Percentiles rank a stretch among this genome's conserved stretches.
phyloP scores from a whole-genome alignment of 495 filamentous ascomycete species.

The Aspergillus coremiiformis region DNA sequence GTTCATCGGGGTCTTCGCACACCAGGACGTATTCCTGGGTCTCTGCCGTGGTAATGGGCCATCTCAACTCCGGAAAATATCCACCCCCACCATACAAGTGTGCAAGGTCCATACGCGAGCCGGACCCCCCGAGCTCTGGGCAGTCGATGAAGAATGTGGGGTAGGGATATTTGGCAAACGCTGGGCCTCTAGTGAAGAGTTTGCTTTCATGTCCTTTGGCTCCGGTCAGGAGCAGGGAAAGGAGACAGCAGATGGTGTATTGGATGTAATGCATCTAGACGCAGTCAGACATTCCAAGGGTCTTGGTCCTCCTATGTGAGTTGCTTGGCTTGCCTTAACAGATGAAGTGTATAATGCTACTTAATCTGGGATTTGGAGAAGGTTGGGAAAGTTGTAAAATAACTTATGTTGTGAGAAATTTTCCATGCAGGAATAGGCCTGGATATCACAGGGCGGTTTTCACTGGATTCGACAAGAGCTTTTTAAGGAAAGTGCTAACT shows the following conservation, averaged over 20 bases:
- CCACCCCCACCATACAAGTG: slow-evolving; percentile 37
- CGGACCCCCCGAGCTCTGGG: slow-evolving; percentile 37
- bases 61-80: slow-evolving; percentile 37
- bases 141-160: slow-evolving; percentile 39
- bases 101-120: slow-evolving; percentile 29
- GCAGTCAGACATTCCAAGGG: background rate
- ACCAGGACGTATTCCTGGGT: slow-evolving; percentile 43
- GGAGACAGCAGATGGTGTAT: slow-evolving; percentile 25
- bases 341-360: background rate
- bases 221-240: slow-evolving; percentile 23
- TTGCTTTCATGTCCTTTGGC: slow-evolving; percentile 38
- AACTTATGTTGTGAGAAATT: background rate
- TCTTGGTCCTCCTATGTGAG: background rate
- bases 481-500: background rate
- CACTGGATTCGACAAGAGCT: background rate
- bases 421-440: background rate
- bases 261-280: slow-evolving; percentile 27
- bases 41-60: slow-evolving; percentile 26
- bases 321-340: background rate
- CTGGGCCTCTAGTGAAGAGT: slow-evolving; percentile 37
- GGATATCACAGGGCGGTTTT: too few relatives aligned
- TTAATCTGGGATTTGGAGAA: background rate
- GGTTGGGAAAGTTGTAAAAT: background rate
- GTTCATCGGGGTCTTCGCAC: slow-evolving; percentile 45
- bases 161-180: slow-evolving; percentile 33